Conservation (phyloP, 169 alveolate genomes). For the Eimeria necatrix region DNA sequence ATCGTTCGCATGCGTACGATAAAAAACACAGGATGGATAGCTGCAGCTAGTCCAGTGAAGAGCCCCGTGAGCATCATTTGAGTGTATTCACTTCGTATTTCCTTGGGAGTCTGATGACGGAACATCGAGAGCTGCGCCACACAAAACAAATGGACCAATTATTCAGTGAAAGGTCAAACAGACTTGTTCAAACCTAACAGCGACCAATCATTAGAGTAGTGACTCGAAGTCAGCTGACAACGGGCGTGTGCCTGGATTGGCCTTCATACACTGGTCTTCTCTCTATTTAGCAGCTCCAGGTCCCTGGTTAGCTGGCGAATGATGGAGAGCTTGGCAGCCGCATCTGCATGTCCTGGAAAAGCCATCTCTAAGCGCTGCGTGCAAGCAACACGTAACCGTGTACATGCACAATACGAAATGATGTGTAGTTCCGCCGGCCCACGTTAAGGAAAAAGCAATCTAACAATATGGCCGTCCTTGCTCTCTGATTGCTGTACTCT, state of each 20-base stretch:
- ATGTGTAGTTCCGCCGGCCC: too few relatives aligned
- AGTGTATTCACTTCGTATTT: conserved; percentile 10
- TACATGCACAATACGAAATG: neutral
- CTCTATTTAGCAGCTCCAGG: conserved; percentile 6
- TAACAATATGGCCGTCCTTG: too few relatives aligned
- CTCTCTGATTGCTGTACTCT: too few relatives aligned
- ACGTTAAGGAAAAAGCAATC: neutral
- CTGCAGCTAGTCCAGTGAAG: conserved; percentile 56
- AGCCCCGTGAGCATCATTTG: conserved; percentile 68
- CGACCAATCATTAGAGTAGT: too few relatives aligned
- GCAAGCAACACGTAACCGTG: neutral
- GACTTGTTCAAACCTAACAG: too few relatives aligned
- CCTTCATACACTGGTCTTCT: conserved; percentile 39
- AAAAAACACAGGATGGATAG: conserved; percentile 35
- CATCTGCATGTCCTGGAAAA: conserved; percentile 44
- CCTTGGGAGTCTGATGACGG: conserved; percentile 67
- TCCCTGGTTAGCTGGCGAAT: neutral
- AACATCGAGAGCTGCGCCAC: conserved; percentile 26
- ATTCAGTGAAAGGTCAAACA: too few relatives aligned
- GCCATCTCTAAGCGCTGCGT: conserved; percentile 34
- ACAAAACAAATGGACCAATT: neutral
- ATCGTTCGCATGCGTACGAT: neutral
- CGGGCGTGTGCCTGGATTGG: too few relatives aligned
- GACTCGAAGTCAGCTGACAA: too few relatives aligned
- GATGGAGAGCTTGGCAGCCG: neutral